Base-by-base conservation (phyloP, 2,329 filamentous ascomycete genomes). In the Incumbomyces delicatus region DNA sequence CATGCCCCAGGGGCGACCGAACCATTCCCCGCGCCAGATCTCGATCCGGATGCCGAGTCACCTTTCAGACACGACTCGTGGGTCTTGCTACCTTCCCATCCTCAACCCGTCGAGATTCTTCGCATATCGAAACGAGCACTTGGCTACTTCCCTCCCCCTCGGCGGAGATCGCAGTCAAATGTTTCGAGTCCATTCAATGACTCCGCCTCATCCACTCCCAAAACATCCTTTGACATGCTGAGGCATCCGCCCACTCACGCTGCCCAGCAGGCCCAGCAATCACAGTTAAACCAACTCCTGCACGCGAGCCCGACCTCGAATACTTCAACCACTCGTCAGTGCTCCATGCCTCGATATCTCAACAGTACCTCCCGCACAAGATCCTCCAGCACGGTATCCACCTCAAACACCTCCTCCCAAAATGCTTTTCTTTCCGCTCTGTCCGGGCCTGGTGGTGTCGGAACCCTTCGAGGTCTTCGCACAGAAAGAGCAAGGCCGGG, bases 1-100 rank as follows among this genome's bases (percentile, higher is more conserved):
- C 10, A 18, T n/a, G 29, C 11, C 10, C 14, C 29, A 10, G n/a
- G 10, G 8, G 3, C 29, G 7, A 31, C 20, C 18, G 36, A 46
- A 22, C 36, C 44, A 17, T 45, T 45, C 27, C 42, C 42, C 2
- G 10, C 34, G n/a, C 22, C 41, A 5, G 33, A 35, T 11, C 34
- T 33, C 10, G 20, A 14, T 22, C 12, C 31, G 3, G 22, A 45
- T 63, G 13, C 65, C 64, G 83, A 85, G 41, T 74, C 68, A 39
- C 78, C 80, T 3, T 95, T 87, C 86, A 83, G 78, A 49, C 88
- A 95, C 65, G 87, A 95, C 49, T 82, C 86, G 38, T 95, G 88
- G 87, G 86, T 95, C 1, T 72, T 83, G 27, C 75, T 95, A 20
- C 85, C 90, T 52, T 83, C 81, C 17, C 76, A 77, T 52, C 69